Evolutionary conservation across 768 basidiomycete species (phyloP).

Genomic region (Russula foetens): DNA sequence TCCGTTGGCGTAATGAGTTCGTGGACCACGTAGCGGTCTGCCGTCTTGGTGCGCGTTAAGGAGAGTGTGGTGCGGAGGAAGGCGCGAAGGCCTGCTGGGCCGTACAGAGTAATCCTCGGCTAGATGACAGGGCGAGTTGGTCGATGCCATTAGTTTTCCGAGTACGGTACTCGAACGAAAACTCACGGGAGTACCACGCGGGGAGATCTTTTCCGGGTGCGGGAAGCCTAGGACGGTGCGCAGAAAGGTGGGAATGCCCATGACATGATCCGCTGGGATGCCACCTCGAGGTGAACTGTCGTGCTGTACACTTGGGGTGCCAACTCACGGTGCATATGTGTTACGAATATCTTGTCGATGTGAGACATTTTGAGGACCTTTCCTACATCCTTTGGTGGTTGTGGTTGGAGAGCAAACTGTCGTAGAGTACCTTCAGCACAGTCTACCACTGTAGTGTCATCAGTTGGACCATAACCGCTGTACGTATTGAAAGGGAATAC

Average conservation of each 20-base stretch:
- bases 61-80: constrained; percentile 66
- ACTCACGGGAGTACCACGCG: constrained; percentile 8
- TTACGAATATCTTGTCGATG: constrained; percentile 68
- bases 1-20: constrained; percentile 62
- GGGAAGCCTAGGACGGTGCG: constrained; percentile 45
- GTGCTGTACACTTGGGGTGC: neutral
- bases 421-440: constrained; percentile 75
- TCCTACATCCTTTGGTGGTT: constrained; percentile 32
- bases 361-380: constrained; percentile 34
- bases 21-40: constrained; percentile 65
- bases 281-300: neutral
- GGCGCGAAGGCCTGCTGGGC: constrained; percentile 66
- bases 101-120: constrained; percentile 63
- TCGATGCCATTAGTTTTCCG: neutral
- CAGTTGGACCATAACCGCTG: neutral
- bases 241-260: constrained; percentile 64
- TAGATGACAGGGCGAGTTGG: neutral
- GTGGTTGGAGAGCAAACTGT: constrained; percentile 55
- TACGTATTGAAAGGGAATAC: constrained; percentile 33
- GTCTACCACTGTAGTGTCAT: constrained; percentile 53
- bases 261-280: constrained; percentile 56
- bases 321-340: constrained; percentile 67
- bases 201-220: constrained; percentile 27
- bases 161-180: neutral
- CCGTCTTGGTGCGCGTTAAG: constrained; percentile 54